These are phyloP conservation scores for Sporothrix globosa DNA, from an alignment of 2,329 filamentous ascomycete genomes.

Conservation along the genomic window DNA sequence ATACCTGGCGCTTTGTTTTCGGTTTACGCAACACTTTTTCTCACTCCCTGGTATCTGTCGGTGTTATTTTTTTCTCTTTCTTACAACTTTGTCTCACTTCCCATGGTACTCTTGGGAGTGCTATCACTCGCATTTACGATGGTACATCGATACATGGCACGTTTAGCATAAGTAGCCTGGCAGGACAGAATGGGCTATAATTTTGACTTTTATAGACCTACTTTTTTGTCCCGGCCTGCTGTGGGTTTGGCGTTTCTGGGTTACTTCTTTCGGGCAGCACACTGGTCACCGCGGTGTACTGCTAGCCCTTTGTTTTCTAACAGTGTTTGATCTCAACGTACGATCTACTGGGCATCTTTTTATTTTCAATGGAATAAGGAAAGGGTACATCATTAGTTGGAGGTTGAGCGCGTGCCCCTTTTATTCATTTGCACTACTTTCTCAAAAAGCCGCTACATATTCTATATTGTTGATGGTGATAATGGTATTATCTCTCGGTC, in stretches of 20 bases:
- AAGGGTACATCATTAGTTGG: too few species aligned
- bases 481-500: too few species aligned
- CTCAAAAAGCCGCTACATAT: too few species aligned
- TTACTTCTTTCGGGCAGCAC: neutral
- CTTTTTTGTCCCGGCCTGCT: neutral
- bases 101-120: neutral
- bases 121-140: neutral
- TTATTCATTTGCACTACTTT: too few species aligned
- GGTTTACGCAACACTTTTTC: neutral
- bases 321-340: neutral
- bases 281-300: neutral
- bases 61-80: neutral
- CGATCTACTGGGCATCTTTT: neutral
- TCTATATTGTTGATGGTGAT: too few species aligned
- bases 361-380: neutral
- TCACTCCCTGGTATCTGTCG: neutral
- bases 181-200: neutral
- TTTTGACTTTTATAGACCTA: too few species aligned
- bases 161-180: constrained; percentile 3
- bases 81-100: neutral
- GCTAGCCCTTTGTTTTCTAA: neutral
- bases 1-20: neutral
- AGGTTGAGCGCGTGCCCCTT: too few species aligned
- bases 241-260: neutral
- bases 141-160: neutral